Conservation (phyloP, 2,329 filamentous ascomycete genomes). For the Orbilia quercus region DNA sequence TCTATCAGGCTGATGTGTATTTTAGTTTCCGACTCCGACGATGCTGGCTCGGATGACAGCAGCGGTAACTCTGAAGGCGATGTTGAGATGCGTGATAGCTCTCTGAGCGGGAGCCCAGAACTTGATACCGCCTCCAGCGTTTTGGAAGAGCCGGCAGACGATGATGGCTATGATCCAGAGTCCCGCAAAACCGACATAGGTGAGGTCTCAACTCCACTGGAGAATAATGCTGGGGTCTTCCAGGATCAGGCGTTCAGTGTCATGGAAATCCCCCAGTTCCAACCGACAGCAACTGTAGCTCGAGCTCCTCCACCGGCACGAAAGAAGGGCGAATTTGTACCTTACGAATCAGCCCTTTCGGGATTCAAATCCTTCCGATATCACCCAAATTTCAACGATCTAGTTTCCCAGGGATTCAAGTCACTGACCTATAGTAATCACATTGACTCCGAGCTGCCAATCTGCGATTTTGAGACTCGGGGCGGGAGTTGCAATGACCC, state of each 20-base stretch:
- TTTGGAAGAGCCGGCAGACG: conserved; percentile 22
- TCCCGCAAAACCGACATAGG: conserved; percentile 37
- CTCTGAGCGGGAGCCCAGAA: conserved; percentile 4
- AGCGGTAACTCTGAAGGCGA: conserved; percentile 36
- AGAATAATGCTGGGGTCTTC: conserved; percentile 61
- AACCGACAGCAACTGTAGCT: conserved; percentile 3
- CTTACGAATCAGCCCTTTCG: conserved; percentile 85
- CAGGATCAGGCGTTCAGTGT: conserved; percentile 59
- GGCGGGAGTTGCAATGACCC: conserved; percentile 78
- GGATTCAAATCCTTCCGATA: conserved; percentile 90
- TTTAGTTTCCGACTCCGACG: conserved; percentile 30
- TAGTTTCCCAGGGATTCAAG: conserved; percentile 79
- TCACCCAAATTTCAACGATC: conserved; percentile 78
- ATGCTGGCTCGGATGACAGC: conserved; percentile 19
- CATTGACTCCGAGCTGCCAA: conserved; percentile 77
- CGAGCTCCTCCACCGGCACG: conserved; percentile 59
- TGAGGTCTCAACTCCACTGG: conserved; percentile 31
- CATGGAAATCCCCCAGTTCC: conserved; percentile 24
- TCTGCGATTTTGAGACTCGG: conserved; percentile 81
- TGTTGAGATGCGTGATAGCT: conserved; percentile 33
- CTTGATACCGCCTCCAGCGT: conserved; percentile 31
- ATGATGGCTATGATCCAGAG: conserved; percentile 35
- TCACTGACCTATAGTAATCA: conserved; percentile 94
- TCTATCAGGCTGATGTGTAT: conserved; percentile 29
- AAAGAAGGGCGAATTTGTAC: conserved; percentile 64